These are phyloP conservation scores for Rhizomucor miehei DNA, from an alignment of 371 early-diverging fungal species.

Conservation along the genomic window DNA sequence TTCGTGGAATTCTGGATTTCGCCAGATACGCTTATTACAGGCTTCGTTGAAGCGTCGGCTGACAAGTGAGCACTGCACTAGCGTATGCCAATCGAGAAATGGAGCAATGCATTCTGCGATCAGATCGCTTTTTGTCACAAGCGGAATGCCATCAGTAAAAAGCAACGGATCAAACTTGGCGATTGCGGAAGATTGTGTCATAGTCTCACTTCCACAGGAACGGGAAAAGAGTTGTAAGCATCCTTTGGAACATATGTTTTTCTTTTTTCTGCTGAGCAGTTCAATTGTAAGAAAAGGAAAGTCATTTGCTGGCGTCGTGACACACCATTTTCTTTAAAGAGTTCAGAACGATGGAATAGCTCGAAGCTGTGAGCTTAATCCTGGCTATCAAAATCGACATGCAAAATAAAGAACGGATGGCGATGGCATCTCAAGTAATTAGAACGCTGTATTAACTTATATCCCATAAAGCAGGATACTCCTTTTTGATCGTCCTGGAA, in stretches of 20 bases:
- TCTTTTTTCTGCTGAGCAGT: neutral
- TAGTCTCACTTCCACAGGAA: neutral
- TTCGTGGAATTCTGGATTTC: slow-evolving; percentile 11
- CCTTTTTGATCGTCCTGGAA: no score
- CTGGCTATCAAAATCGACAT: no score
- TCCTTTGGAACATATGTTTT: neutral
- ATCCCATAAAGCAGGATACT: no score
- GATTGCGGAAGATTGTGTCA: neutral
- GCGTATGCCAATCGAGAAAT: neutral
- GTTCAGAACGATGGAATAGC: no score
- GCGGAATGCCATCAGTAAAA: slow-evolving; percentile 4
- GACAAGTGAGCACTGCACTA: slow-evolving; percentile 6
- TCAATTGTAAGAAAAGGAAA: no score
- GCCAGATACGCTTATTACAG: slow-evolving; percentile 11
- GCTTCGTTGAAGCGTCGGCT: slow-evolving; percentile 3
- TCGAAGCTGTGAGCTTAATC: no score
- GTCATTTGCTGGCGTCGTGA: neutral
- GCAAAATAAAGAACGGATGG: no score
- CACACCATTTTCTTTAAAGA: neutral
- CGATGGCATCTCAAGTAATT: no score
- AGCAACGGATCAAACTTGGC: slow-evolving; percentile 10
- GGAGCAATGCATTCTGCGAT: slow-evolving; percentile 1
- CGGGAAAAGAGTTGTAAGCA: no score
- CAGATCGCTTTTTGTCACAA: slow-evolving; percentile 1
- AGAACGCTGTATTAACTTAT: no score